These are phyloP conservation scores for Neopestalotiopsis sp. DNA, from an alignment of 2,329 filamentous ascomycete species.

Conservation along the genomic window DNA sequence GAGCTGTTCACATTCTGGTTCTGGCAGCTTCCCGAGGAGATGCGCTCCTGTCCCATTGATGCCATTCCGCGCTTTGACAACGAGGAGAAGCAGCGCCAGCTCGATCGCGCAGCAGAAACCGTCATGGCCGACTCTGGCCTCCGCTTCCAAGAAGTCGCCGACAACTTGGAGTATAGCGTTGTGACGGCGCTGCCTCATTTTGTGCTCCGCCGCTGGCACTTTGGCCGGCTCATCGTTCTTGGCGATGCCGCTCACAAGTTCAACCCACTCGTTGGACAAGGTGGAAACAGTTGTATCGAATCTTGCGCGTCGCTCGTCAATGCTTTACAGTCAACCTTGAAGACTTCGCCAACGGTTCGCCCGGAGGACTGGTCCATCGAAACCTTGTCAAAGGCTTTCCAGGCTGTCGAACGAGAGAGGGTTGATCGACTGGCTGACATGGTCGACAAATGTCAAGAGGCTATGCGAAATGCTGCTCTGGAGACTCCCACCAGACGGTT, in stretches of 20 bases:
- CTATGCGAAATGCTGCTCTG: conserved; percentile 4
- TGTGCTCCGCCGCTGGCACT: conserved; percentile 13
- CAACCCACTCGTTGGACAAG: conserved; percentile 16
- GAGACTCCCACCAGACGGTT: neutral
- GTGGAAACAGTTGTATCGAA: conserved; percentile 14
- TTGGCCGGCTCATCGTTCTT: neutral
- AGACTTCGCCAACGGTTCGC: neutral
- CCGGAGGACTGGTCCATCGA: neutral
- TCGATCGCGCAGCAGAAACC: neutral
- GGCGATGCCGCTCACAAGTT: conserved; percentile 16
- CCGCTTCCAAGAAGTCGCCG: conserved; percentile 1
- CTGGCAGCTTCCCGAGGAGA: conserved; percentile 7
- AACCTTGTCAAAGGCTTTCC: neutral
- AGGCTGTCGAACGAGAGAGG: conserved; percentile 7
- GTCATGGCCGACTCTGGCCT: conserved; percentile 6
- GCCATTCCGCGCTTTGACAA: conserved; percentile 9
- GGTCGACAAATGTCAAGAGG: conserved; percentile 13
- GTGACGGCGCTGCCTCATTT: conserved; percentile 15
- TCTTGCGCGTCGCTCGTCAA: conserved; percentile 8
- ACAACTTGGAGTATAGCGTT: neutral
- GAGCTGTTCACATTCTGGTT: conserved; percentile 14
- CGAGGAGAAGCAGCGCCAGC: conserved; percentile 8
- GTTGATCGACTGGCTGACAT: conserved; percentile 2
- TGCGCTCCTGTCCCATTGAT: neutral
- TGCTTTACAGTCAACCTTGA: neutral